Conservation (phyloP, 2,329 filamentous ascomycete species). For the Cladosporium cucumerinum region DNA sequence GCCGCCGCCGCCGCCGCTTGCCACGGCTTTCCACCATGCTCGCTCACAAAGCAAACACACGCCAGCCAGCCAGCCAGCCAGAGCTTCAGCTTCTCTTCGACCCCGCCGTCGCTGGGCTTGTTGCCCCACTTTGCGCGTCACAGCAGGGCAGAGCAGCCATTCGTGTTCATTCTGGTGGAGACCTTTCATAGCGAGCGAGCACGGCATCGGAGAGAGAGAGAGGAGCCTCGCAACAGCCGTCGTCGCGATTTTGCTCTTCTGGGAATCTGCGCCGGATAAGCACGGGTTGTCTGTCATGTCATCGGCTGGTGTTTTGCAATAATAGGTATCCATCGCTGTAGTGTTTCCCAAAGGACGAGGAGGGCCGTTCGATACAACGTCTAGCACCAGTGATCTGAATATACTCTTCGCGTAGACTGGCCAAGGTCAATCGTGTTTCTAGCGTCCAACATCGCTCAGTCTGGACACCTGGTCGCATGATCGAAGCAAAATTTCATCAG, state of each 20-base stretch:
- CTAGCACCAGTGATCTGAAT: not conserved
- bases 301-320: not conserved
- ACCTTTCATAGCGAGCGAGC: not conserved
- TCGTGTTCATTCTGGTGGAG: not conserved
- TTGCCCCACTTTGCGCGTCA: conserved; percentile 12
- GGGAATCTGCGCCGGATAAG: not conserved
- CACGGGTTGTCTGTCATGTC: not conserved
- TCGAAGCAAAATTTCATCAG: not conserved
- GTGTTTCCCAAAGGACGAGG: not conserved
- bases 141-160: not conserved
- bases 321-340: not conserved
- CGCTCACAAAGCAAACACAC: conserved; percentile 7
- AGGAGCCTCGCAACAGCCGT: not conserved
- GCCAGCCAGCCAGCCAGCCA: no score
- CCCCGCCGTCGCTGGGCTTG: conserved; percentile 7
- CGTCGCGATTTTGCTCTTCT: conserved; percentile 8
- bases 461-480: not conserved
- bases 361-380: not conserved
- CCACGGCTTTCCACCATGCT: not conserved
- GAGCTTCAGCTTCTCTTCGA: not conserved
- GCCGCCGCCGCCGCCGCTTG: not conserved
- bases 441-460: not conserved
- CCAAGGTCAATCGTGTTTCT: not conserved
- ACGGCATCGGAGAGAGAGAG: conserved; percentile 2
- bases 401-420: no score